Evolutionary conservation across 2,329 filamentous ascomycete genomes (phyloP).

Genomic region (Ophiocordyceps unilateralis): DNA sequence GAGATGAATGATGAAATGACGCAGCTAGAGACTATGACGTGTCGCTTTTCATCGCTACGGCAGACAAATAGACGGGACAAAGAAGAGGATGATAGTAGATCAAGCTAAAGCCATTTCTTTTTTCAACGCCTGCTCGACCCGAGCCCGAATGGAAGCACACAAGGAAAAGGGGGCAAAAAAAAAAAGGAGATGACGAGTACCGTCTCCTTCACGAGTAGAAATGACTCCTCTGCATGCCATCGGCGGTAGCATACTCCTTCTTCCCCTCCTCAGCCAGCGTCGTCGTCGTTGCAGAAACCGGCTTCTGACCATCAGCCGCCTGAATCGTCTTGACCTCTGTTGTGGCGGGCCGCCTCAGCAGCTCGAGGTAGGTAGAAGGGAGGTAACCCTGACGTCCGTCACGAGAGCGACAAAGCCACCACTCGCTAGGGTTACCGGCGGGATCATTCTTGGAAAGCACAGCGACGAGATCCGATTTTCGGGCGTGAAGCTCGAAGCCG

Average conservation of each 20-base stretch:
- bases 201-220: slow-evolving; percentile 30
- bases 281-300: slow-evolving; percentile 8
- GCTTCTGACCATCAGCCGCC: slow-evolving; percentile 11
- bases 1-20: not conserved
- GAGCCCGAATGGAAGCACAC: not conserved
- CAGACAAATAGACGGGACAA: not conserved
- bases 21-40: not conserved
- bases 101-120: not conserved
- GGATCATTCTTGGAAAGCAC: slow-evolving; percentile 88
- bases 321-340: slow-evolving; percentile 35
- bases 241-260: slow-evolving; percentile 33
- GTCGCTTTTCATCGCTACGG: not conserved
- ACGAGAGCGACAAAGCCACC: slow-evolving; percentile 88
- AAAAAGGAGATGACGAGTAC: not conserved
- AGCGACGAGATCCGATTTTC: slow-evolving; percentile 89
- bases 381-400: slow-evolving; percentile 86
- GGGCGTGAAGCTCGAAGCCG: slow-evolving; percentile 71
- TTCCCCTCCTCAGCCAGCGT: slow-evolving; percentile 23
- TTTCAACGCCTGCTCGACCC: not conserved
- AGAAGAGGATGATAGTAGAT: not conserved
- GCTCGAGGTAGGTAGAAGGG: slow-evolving; percentile 77
- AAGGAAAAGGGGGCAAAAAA: not conserved
- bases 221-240: slow-evolving; percentile 40
- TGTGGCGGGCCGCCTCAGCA: slow-evolving; percentile 38
- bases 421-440: slow-evolving; percentile 79